Conservation (phyloP, 1,284 basidiomycete species). For the Trichosporon sp. region DNA sequence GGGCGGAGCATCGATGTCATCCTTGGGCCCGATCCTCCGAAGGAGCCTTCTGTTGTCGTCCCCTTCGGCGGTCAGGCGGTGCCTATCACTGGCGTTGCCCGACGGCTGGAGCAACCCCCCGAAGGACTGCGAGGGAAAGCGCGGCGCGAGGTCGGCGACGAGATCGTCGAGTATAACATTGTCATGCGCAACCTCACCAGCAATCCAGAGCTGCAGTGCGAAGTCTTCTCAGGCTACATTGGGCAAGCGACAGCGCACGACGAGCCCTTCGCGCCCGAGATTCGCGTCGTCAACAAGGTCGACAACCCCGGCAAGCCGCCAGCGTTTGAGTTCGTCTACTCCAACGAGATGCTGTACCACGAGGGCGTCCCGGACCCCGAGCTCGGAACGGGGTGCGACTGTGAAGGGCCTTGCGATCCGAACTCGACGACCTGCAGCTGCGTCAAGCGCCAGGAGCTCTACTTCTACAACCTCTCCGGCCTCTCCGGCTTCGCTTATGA, state of each 20-base stretch:
- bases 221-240: slow-evolving; percentile 65
- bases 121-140: slow-evolving; percentile 17
- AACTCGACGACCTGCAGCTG: slow-evolving; percentile 70
- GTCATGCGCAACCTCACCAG: not conserved
- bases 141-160: not conserved
- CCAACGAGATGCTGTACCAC: slow-evolving; percentile 66
- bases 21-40: slow-evolving; percentile 6
- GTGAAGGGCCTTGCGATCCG: slow-evolving; percentile 72
- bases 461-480: slow-evolving; percentile 48
- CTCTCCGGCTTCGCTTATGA: slow-evolving; percentile 69
- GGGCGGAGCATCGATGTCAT: slow-evolving; percentile 7
- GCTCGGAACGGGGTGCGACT: slow-evolving; percentile 69
- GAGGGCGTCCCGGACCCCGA: slow-evolving; percentile 69
- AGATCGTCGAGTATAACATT: slow-evolving; percentile 7
- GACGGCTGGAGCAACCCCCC: slow-evolving; percentile 1
- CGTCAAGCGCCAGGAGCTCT: slow-evolving; percentile 63
- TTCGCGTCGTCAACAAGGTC: slow-evolving; percentile 67
- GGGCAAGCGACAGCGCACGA: slow-evolving; percentile 63
- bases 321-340: slow-evolving; percentile 51
- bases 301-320: slow-evolving; percentile 66
- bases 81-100: not conserved
- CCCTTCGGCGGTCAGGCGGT: slow-evolving; percentile 1
- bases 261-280: slow-evolving; percentile 68
- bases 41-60: slow-evolving; percentile 2
- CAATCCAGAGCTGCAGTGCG: slow-evolving; percentile 46